phyloP scores from a whole-genome alignment of 345 rosid genomes.

The Citrus reticulata region DNA sequence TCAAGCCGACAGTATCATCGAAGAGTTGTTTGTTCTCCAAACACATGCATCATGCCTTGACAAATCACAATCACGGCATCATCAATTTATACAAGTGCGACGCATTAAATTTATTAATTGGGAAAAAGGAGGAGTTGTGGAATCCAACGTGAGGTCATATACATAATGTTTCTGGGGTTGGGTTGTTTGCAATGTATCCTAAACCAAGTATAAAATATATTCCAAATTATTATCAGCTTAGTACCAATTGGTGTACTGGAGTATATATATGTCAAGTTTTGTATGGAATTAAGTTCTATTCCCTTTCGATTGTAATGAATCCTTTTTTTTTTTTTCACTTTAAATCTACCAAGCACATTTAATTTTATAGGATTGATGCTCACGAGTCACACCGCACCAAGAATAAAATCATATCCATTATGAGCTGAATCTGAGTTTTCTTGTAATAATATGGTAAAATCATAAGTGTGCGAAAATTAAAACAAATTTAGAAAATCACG shows the following conservation, averaged over 20 bases:
- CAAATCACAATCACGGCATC: background rate
- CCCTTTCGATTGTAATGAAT: background rate
- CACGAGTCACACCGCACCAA: background rate
- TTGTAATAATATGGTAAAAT: background rate
- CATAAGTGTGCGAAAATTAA: background rate
- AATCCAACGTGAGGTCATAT: background rate
- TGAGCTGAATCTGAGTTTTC: background rate
- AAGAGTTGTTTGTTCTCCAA: background rate
- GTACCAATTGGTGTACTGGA: background rate
- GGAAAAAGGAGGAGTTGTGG: background rate
- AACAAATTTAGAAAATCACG: background rate
- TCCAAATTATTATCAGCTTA: background rate
- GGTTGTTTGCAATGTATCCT: background rate
- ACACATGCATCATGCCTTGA: background rate
- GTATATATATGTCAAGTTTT: background rate
- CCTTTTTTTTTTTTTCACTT: background rate
- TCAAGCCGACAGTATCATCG: no score
- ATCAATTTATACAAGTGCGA: background rate
- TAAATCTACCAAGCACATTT: background rate
- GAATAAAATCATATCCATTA: background rate
- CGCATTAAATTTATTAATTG: background rate
- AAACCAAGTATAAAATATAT: background rate
- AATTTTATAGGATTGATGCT: background rate
- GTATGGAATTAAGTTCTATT: background rate
- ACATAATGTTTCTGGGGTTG: background rate